A percentile compares a stretch with the other conserved stretches of the same genome.
Conservation (phyloP, 306 rosid genomes). For the Mucuna pruriens region DNA sequence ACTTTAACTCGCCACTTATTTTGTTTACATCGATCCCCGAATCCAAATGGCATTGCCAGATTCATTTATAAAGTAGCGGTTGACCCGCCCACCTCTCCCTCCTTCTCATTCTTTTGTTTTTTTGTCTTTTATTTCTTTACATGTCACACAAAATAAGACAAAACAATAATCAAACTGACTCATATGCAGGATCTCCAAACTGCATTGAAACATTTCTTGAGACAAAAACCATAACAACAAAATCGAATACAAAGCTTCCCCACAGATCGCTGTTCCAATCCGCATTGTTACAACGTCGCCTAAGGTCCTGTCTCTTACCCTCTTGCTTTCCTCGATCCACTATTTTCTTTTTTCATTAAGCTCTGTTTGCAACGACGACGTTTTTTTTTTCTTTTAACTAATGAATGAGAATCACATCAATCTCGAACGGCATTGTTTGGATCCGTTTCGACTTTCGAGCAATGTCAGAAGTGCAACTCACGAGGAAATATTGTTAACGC, state of each 20-base stretch:
- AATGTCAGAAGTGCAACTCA: not conserved
- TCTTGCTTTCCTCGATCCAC: not conserved
- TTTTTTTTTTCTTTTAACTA: not conserved
- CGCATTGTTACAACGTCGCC: not conserved
- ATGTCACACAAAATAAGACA: not conserved
- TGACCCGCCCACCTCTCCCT: not conserved
- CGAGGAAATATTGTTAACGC: slow-evolving; percentile 2
- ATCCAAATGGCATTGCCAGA: not conserved
- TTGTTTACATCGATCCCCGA: too few species aligned
- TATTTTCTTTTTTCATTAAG: not conserved
- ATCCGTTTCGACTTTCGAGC: slow-evolving; percentile 1
- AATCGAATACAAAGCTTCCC: not conserved
- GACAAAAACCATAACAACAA: not conserved
- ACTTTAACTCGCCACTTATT: too few species aligned
- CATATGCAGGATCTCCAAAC: not conserved
- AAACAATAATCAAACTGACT: not conserved
- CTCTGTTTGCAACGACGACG: not conserved
- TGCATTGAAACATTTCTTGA: not conserved
- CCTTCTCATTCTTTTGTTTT: not conserved
- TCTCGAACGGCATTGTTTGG: not conserved
- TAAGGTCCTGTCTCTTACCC: not conserved
- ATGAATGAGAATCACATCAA: not conserved
- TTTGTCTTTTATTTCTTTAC: not conserved
- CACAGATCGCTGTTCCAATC: not conserved
- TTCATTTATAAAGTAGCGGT: not conserved